Conservation (phyloP, 352 stramenopile genomes). For the Phytophthora boehmeriae region DNA sequence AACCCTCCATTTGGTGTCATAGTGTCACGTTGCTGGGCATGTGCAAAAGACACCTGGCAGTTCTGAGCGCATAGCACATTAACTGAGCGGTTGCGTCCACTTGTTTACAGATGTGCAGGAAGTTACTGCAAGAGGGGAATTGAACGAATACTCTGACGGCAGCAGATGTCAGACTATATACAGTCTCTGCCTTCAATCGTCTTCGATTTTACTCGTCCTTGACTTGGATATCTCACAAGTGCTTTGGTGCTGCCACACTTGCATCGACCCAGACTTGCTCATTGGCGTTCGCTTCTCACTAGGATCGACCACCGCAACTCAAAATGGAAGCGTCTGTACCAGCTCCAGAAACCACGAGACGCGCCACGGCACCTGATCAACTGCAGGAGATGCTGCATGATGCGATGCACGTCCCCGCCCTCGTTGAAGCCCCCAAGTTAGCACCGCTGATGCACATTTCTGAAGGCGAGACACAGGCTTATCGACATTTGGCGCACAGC, state of each 20-base stretch:
- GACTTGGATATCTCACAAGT: constrained; percentile 7
- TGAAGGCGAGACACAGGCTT: constrained; percentile 33
- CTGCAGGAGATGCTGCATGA: constrained; percentile 23
- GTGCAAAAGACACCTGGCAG: constrained; percentile 25
- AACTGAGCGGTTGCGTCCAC: constrained; percentile 18
- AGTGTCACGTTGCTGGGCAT: constrained; percentile 9
- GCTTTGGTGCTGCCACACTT: too few relatives aligned
- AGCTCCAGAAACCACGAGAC: constrained; percentile 13
- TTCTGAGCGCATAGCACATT: constrained; percentile 27
- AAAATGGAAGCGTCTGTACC: constrained; percentile 14
- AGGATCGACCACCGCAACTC: background rate
- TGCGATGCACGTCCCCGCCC: constrained; percentile 8
- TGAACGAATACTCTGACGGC: background rate
- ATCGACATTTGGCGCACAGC: constrained; percentile 37
- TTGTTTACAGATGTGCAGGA: constrained; percentile 7
- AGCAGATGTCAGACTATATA: constrained; percentile 27
- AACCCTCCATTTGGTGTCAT: constrained; percentile 7
- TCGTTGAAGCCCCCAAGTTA: constrained; percentile 10
- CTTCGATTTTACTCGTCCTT: background rate
- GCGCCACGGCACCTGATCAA: constrained; percentile 26
- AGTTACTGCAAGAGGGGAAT: constrained; percentile 5
- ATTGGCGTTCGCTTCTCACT: constrained; percentile 14
- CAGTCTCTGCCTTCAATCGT: background rate
- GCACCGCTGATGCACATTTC: constrained; percentile 26
- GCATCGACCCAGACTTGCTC: constrained; percentile 4